Conservation (phyloP, 768 basidiomycete genomes). For the Gymnopilus dilepis region DNA sequence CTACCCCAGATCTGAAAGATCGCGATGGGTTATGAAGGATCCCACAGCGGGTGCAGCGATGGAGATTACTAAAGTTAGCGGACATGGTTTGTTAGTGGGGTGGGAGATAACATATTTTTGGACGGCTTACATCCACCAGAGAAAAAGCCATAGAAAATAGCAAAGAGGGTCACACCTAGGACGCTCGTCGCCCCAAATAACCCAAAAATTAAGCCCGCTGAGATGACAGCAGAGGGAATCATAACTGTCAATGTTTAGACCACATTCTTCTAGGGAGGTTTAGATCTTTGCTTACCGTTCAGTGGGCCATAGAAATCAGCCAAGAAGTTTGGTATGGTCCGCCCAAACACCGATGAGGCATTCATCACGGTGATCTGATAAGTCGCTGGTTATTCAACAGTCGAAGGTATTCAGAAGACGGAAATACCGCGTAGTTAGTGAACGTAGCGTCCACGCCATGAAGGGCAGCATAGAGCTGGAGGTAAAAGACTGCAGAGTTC, state of each 20-base stretch:
- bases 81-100: conserved; percentile 1
- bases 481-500: conserved; percentile 48
- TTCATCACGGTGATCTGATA: conserved; percentile 59
- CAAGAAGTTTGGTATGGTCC: conserved; percentile 59
- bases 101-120: conserved; percentile 1
- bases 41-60: conserved; percentile 44
- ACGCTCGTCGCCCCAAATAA: conserved; percentile 52
- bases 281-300: conserved; percentile 40
- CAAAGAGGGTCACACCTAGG: conserved; percentile 49
- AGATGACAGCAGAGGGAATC: conserved; percentile 44
- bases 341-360: conserved; percentile 59
- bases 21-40: conserved; percentile 41
- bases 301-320: conserved; percentile 55
- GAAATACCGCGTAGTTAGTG: conserved; percentile 49
- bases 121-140: conserved; percentile 52
- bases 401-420: not conserved
- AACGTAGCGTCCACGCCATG: conserved; percentile 43
- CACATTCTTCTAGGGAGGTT: not conserved
- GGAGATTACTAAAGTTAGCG: conserved; percentile 40
- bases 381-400: conserved; percentile 3
- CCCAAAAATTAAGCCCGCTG: conserved; percentile 52
- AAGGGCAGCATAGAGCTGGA: conserved; percentile 51
- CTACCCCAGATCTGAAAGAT: conserved; percentile 53
- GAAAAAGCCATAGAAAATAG: conserved; percentile 58
- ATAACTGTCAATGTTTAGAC: conserved; percentile 38